Evolutionary conservation across 495 filamentous ascomycete genomes (phyloP), one percentile per base, ranked within the genome.

Genomic region (Parmelia sp.): DNA sequence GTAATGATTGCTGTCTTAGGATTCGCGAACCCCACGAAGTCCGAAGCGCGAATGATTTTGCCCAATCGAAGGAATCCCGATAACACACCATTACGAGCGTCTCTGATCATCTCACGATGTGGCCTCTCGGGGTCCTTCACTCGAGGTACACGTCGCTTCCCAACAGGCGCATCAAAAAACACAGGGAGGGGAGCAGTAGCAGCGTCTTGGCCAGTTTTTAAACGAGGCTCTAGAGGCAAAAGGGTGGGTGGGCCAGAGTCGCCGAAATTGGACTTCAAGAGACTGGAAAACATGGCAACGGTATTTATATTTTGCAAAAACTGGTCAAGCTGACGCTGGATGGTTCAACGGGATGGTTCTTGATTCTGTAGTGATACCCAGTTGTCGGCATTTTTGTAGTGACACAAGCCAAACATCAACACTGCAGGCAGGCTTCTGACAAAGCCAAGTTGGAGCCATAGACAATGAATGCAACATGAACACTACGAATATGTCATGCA

Each of bases 31-130:
- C 47, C 58, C 12, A 47, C 37, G 25, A 66, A 62, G n/a, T 66
- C 58, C 12, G 45, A 57, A 17, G 64, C 58, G 44, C 57, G 25
- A n/a, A 62, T 7, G 15, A 66, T 40, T 10, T 42, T 31, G 44
- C 64, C 64, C 2, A 15, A 27, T 3, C 40, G 29, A 21, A 66
- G 44, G 23, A 55, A 55, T 12, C 51, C 36, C 25, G 36, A 35
- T 36, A 66, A 37, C 8, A 31, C 10, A 40, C 64, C 64, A 2
- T 57, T 19, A 23, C 64, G 58, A 56, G 58, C 64, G 12, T 56
- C 35, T 11, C 29, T 53, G 42, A 66, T 62, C 64, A 66, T 62
- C 0, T 66, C 51, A n/a, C 35, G 17, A 7, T 25, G 33, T 5
- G 58, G 64, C 21, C 15, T n/a, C 14, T 17, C 42, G 29, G 62